Conservation (phyloP, 345 rosid genomes). For the Ricinus communis region DNA sequence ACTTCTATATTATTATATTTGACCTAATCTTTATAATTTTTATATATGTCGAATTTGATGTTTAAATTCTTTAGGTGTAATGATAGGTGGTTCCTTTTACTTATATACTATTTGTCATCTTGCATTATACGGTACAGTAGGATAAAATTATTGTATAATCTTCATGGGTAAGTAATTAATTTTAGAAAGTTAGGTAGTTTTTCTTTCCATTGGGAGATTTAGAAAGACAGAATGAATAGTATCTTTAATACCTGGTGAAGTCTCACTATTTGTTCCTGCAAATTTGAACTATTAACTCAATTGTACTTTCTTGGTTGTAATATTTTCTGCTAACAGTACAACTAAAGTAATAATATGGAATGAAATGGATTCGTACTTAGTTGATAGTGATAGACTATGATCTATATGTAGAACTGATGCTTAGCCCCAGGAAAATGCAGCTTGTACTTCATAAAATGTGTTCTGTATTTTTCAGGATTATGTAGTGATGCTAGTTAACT, state of each 20-base stretch:
- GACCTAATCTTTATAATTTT: not conserved
- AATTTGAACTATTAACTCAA: not conserved
- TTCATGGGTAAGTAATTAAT: not conserved
- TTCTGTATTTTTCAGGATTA: not conserved
- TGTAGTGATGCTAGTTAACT: not conserved
- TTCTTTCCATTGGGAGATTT: no score
- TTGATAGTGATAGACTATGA: no score
- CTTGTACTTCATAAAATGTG: no score
- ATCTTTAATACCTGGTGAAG: no score
- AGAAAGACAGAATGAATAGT: no score
- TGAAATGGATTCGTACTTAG: not conserved
- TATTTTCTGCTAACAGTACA: not conserved
- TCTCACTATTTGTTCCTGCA: not conserved
- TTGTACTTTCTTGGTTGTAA: not conserved
- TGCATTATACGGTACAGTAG: no score
- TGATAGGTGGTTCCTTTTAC: no score
- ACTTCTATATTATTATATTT: no score
- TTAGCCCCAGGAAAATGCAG: not conserved
- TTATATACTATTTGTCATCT: no score
- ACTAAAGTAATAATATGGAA: not conserved
- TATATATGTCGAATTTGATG: not conserved
- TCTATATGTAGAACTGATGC: not conserved
- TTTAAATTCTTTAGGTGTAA: not conserved
- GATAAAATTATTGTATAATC: no score
- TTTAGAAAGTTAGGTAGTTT: no score